These are phyloP conservation scores for Arachis hypogaea DNA, from an alignment of 306 rosid species.

Conservation along the genomic window DNA sequence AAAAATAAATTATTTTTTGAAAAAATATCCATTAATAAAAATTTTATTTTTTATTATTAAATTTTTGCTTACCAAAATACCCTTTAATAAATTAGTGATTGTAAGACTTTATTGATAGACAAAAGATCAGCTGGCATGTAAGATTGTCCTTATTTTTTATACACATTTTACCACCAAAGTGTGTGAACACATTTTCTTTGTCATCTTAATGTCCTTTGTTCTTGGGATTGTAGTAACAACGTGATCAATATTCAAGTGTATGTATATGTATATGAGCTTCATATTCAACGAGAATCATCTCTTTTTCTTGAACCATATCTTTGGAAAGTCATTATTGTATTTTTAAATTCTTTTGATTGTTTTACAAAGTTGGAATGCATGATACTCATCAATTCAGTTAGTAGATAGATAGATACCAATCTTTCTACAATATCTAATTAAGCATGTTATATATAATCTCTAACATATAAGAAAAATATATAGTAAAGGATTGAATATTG, in stretches of 20 bases:
- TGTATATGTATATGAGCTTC: neutral
- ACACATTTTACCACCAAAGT: neutral
- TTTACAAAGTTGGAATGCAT: constrained; percentile 16
- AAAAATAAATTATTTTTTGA: too few relatives aligned
- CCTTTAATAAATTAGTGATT: too few relatives aligned
- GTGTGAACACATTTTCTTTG: neutral
- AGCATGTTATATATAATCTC: constrained; percentile 10
- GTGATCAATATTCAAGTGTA: neutral
- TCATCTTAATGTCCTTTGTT: neutral
- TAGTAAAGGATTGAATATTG: constrained; percentile 13
- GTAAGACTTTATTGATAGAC: too few relatives aligned
- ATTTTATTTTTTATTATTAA: too few relatives aligned
- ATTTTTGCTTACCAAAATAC: too few relatives aligned
- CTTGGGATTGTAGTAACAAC: constrained; percentile 1
- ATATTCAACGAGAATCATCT: constrained; percentile 35
- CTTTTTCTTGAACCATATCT: constrained; percentile 29
- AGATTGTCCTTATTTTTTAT: neutral
- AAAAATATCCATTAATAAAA: too few relatives aligned
- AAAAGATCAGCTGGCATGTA: neutral
- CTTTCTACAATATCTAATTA: constrained; percentile 2
- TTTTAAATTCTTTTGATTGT: constrained; percentile 7
- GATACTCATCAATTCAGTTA: neutral
- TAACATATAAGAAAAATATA: neutral
- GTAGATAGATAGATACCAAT: neutral
- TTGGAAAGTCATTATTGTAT: constrained; percentile 2